Conservation (phyloP, 2,329 filamentous ascomycete genomes). For the Macrophomina pseudophaseolina region DNA sequence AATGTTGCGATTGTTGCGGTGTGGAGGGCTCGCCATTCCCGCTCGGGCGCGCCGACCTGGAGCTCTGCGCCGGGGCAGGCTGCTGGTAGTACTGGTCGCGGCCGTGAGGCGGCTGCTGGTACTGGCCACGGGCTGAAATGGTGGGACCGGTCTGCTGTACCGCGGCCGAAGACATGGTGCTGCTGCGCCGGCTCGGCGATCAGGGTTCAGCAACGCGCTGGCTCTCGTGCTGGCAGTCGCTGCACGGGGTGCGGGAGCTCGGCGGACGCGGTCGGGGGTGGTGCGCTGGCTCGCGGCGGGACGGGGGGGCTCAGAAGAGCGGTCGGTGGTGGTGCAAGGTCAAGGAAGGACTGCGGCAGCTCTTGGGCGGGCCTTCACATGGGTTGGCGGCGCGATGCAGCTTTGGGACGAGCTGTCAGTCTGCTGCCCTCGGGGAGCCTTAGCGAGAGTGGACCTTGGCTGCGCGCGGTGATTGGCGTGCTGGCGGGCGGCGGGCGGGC, state of each 20-base stretch:
- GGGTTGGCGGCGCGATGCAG: slow-evolving; percentile 23
- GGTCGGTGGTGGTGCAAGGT: slow-evolving; percentile 25
- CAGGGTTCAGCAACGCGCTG: slow-evolving; percentile 25
- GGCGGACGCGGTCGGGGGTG: slow-evolving; percentile 18
- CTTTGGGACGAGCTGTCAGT: slow-evolving; percentile 19
- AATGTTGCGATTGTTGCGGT: slow-evolving; percentile 37
- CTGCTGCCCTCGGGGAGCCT: slow-evolving; percentile 22
- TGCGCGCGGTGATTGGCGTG: slow-evolving; percentile 24
- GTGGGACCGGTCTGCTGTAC: slow-evolving; percentile 39
- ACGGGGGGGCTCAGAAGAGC: slow-evolving; percentile 8
- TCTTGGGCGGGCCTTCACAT: slow-evolving; percentile 24
- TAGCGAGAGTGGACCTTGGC: slow-evolving; percentile 25
- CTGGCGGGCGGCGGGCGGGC: slow-evolving; percentile 11
- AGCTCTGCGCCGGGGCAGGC: slow-evolving; percentile 32
- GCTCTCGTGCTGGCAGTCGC: slow-evolving; percentile 11
- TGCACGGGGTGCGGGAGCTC: slow-evolving; percentile 21
- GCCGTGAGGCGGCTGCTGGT: slow-evolving; percentile 34
- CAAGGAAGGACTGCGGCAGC: slow-evolving; percentile 20
- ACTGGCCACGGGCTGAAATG: slow-evolving; percentile 35
- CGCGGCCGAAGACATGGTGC: slow-evolving; percentile 44
- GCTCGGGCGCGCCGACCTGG: slow-evolving; percentile 41
- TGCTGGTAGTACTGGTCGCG: slow-evolving; percentile 34
- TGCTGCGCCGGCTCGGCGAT: slow-evolving; percentile 24
- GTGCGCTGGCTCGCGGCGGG: slow-evolving; percentile 2
- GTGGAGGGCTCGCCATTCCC: slow-evolving; percentile 48